These are phyloP conservation scores for Yamadazyma kanchanaburiensis DNA, from an alignment of 1,139 yeast species.

Conservation along the genomic window DNA sequence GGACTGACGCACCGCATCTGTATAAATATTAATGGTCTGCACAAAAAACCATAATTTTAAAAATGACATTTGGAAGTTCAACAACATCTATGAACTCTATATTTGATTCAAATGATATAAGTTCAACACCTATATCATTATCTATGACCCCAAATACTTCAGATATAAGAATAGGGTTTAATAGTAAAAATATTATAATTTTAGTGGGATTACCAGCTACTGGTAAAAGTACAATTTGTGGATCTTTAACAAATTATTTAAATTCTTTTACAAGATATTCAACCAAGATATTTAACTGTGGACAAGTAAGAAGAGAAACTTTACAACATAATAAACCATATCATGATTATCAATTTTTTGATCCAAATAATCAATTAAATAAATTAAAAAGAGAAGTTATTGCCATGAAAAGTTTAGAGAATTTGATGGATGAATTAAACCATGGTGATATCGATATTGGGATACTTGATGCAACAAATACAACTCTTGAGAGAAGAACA, in stretches of 20 bases:
- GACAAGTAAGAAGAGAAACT: slow-evolving; percentile 47
- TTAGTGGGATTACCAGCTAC: slow-evolving; percentile 70
- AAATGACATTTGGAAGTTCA: too few relatives aligned
- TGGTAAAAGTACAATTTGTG: slow-evolving; percentile 65
- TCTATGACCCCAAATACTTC: slow-evolving; percentile 8
- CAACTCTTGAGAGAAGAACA: slow-evolving; percentile 47
- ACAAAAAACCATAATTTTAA: too few relatives aligned
- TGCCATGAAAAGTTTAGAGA: slow-evolving; percentile 56
- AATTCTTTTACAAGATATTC: slow-evolving; percentile 24
- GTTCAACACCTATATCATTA: slow-evolving; percentile 6
- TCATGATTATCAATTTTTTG: slow-evolving; percentile 35
- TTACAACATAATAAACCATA: slow-evolving; percentile 13
- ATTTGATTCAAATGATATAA: slow-evolving; percentile 3
- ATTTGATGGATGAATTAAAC: slow-evolving; percentile 44
- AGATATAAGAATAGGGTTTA: too few relatives aligned
- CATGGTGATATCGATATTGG: slow-evolving; percentile 52
- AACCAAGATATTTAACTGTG: slow-evolving; percentile 50
- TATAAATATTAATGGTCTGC: too few relatives aligned
- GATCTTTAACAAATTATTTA: slow-evolving; percentile 45
- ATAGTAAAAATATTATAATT: slow-evolving; percentile 22
- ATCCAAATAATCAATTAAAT: slow-evolving; percentile 47
- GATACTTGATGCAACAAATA: slow-evolving; percentile 54
- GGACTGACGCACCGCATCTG: too few relatives aligned
- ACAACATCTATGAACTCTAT: slow-evolving; percentile 6
- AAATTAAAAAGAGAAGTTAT: slow-evolving; percentile 52